phyloP scores from a whole-genome alignment of 192 early-diverging fungal genomes.

The Coemansia asiatica region DNA sequence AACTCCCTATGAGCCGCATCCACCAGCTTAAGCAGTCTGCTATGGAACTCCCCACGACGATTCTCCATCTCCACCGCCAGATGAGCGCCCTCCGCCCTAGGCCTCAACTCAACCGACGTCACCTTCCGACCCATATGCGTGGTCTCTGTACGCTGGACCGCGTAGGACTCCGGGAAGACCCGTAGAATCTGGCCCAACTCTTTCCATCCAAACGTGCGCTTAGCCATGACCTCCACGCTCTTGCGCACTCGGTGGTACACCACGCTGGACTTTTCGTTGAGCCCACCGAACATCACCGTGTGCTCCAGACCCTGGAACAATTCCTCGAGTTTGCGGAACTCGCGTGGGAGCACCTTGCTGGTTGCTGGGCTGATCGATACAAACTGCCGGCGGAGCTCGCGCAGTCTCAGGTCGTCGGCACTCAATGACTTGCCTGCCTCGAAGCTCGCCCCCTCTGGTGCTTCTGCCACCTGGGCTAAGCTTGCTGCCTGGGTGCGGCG shows the following conservation, averaged over 20 bases:
- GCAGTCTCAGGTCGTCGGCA: slow-evolving; percentile 16
- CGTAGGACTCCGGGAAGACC: slow-evolving; percentile 57
- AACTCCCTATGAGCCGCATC: slow-evolving; percentile 27
- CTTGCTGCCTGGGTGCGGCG: background rate
- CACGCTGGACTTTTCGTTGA: slow-evolving; percentile 12
- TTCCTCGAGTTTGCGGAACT: slow-evolving; percentile 36
- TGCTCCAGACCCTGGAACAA: slow-evolving; percentile 54
- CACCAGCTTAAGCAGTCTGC: slow-evolving; percentile 13
- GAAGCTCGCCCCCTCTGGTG: slow-evolving; percentile 7
- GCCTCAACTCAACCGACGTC: slow-evolving; percentile 40
- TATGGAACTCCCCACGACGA: slow-evolving; percentile 23
- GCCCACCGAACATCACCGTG: slow-evolving; percentile 38
- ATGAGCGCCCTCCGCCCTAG: slow-evolving; percentile 13
- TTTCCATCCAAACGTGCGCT: slow-evolving; percentile 55
- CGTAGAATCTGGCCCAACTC: slow-evolving; percentile 58
- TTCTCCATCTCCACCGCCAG: slow-evolving; percentile 41
- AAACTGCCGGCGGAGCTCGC: slow-evolving; percentile 43
- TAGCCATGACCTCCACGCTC: slow-evolving; percentile 57
- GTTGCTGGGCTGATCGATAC: slow-evolving; percentile 17
- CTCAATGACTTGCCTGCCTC: background rate
- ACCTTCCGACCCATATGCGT: slow-evolving; percentile 30
- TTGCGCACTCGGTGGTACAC: slow-evolving; percentile 56
- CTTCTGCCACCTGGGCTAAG: background rate
- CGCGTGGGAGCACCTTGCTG: slow-evolving; percentile 17
- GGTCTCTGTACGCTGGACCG: slow-evolving; percentile 19